A percentile compares a stretch with the other conserved stretches of the same genome.
These are phyloP conservation scores for Polytrichum formosum DNA, from an alignment of 225 moss, liverwort and hornwort species.

Conservation along the genomic window DNA sequence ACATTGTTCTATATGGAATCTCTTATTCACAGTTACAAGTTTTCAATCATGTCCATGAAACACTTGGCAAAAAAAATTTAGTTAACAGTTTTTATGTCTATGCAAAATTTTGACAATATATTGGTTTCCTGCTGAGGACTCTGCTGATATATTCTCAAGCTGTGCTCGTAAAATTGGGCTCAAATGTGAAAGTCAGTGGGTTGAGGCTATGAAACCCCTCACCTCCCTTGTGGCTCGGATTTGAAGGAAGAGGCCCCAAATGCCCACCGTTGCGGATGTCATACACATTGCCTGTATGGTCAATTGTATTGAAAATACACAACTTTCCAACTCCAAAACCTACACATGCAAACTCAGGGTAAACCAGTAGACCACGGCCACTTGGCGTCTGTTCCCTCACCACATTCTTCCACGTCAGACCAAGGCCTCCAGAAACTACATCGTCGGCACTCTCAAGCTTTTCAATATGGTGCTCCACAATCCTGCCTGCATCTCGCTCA, in stretches of 20 bases:
- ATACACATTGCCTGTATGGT: constrained; percentile 10
- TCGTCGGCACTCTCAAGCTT: background rate
- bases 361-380: background rate
- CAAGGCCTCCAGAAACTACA: background rate
- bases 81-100: too few species aligned
- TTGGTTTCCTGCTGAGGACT: too few species aligned
- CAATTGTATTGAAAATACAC: constrained; percentile 22
- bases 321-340: constrained; percentile 10
- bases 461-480: constrained; percentile 13
- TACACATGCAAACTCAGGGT: constrained; percentile 5
- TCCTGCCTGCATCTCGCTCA: constrained; percentile 13
- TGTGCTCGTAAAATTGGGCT: constrained; percentile 5
- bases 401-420: background rate
- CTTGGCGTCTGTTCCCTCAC: background rate
- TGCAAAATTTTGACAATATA: too few species aligned
- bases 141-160: background rate
- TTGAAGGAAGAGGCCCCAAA: constrained; percentile 1
- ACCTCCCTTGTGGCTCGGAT: background rate
- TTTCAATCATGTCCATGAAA: too few species aligned
- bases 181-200: constrained; percentile 8
- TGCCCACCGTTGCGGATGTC: background rate
- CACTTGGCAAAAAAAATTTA: too few species aligned
- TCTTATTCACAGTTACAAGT: too few species aligned
- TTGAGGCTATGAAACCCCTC: constrained; percentile 13
- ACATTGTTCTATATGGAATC: too few species aligned